Base-by-base conservation (phyloP, 164 flowering plant genomes). In the Amborella trichopoda region DNA sequence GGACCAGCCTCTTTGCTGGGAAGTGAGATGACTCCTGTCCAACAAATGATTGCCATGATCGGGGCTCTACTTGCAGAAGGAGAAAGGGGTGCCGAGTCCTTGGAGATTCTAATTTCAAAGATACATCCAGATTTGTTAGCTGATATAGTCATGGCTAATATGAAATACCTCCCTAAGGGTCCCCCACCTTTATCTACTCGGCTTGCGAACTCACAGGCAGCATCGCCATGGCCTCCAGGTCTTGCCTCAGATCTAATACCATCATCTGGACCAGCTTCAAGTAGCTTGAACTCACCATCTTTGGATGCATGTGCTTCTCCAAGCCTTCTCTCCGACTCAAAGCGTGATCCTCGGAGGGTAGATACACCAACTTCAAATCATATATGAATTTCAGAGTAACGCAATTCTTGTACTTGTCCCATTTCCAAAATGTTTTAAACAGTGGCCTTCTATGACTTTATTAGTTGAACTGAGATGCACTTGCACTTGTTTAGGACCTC, bases 31-130 rank as follows among this genome's bases (percentile, higher is more conserved):
- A 78, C 73, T 43, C 95, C 96, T 47, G 85, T 74, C 19, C 94
- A 88, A 54, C 84, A 93, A 69, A 93, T 93, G 94, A 79, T 88
- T 63, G 72, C 87, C 37, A 73, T 93, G 83, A 93, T 93, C 63
- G 94, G 85, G 55, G 99, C 99, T 52, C 66, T 93, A 55, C 66
- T 93, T 47, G 95, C 90, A 23, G 93, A 88, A 74, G 99, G 99
- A 24, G 97, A 93, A 61, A 73, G 91, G 55, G 99, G 95, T 26
- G 94, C 83, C 25, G 79, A 85, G 42, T 88, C 99, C 23, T 77
- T 93, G 45, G 94, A 81, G 57, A 63, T 88, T 65, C 77, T 93
- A 34, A 73, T 93, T 55, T 79, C 94, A 28, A 74, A 76, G 6
- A 73, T 93, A 21, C 97, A 85, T 45, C 89, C 97, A 36, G 97